Base-by-base conservation (phyloP, 148 eudicot species). In the Oxyria digyna region DNA sequence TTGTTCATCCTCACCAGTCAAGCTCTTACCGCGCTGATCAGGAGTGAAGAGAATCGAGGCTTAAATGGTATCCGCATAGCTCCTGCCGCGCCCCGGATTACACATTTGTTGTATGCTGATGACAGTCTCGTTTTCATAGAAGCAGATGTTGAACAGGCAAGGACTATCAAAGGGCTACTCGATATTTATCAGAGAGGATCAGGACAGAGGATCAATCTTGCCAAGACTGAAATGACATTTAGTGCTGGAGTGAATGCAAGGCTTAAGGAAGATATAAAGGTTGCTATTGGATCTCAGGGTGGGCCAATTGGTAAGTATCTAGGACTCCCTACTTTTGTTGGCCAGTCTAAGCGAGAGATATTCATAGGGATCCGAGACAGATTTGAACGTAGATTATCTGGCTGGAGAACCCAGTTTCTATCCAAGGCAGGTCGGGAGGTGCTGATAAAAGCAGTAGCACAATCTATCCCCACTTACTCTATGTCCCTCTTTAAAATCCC, bases 51-150 rank as follows among this genome's bases (percentile, higher is more conserved):
- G 5, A 1, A 0, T 0, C 40, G 42, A 8, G 8, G 15, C 1
- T 5, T 42, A 0, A 26, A 1, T 0, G 74, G 74, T 0, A 14
- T 37, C 13, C 7, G 17, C n/a, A 10, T 42, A 0, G 48, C 11
- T 14, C 4, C 3, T 1, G 1, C 5, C 0, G 68, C 69, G 5
- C 69, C 68, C 0, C 11, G 11, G 0, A 45, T 72, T 0, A 24
- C 68, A 0, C 59, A 63, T 48, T 4, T 73, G 0, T 8, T 64
- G 0, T 66, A 43, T 15, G 70, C 70, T 0, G 75, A 73, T 15
- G 75, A 73, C 4, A n/a, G 62, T 0, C 5, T 73, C 4, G 18
- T 73, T 4, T 73, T 73, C 8, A 46, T 59, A 3, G 23, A n/a
- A 8, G 70, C 65, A 0, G 1, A 18, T 0, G 12, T 3, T 0